Base-by-base conservation (phyloP, 768 basidiomycete species). In the Phlegmacium glaucopus region DNA sequence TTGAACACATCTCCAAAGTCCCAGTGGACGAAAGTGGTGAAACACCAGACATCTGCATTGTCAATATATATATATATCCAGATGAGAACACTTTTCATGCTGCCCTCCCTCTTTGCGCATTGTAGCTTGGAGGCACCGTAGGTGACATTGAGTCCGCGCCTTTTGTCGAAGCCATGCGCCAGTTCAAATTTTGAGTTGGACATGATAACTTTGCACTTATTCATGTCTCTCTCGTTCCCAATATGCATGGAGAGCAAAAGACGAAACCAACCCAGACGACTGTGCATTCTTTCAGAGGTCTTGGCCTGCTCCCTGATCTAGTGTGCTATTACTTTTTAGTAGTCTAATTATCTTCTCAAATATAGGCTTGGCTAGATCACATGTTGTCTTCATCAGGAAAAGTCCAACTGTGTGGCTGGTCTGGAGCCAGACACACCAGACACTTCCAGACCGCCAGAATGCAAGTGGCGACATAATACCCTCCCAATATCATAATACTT, bases 221-320 rank as follows among this genome's bases (percentile, higher is more conserved):
- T 50, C 94, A 97, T 56, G 95, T 99, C 40, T 94, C 92, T 6
- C 83, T 99, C 26, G 93, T 99, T n/a, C 95, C 95, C 13, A 92
- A 96, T 60, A 91, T 99, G 77, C 93, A 96, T 45, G 95, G 95
- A 47, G 95, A 99, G 66, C 95, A 97, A 62, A 99, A 99, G 70
- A 99, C 95, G 7, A 99, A 99, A 64, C 95, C 95, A 1, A 99
- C 95, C 0, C 95, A 99, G 66, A 95, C 94, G 12, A 95, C 93
- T 13, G 90, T 98, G 9, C 89, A 95, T 57, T 94, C 92, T 44
- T 70, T 98, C 37, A 80, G 95, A 40, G 94, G 95, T 4, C 77
- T 97, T 13, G 95, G 95, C 55, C 73, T 99, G 4, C 78, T 93
- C 9, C 94, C 95, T 39, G 95, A 99, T 68, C 66, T 99, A 57